Evolutionary conservation across 2,329 filamentous ascomycete species (phyloP).

Genomic region (Fusarium longipes): DNA sequence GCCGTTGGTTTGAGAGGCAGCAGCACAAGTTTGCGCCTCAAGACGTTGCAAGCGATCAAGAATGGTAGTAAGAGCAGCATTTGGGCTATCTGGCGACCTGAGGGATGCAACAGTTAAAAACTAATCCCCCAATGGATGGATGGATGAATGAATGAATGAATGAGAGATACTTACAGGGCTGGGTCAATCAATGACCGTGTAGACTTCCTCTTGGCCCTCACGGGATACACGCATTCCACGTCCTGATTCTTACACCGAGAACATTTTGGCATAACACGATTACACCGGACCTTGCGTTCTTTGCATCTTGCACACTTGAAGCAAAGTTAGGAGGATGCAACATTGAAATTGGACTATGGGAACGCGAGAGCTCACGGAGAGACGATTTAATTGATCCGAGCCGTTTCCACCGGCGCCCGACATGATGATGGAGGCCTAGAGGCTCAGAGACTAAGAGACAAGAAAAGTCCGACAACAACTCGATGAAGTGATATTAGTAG

Average conservation of each 20-base stretch:
- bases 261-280: conserved; percentile 47
- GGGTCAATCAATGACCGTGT: conserved; percentile 28
- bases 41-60: conserved; percentile 48
- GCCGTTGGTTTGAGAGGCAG: conserved; percentile 2
- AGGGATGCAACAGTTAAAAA: conserved; percentile 11
- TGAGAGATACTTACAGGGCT: conserved; percentile 30
- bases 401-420: conserved; percentile 11
- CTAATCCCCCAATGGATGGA: no score
- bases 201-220: conserved; percentile 44
- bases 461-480: conserved; percentile 18
- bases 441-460: background rate
- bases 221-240: conserved; percentile 46
- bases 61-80: conserved; percentile 43
- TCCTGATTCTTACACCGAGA: conserved; percentile 44
- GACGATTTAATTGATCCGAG: conserved; percentile 41
- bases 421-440: conserved; percentile 22
- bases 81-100: conserved; percentile 19
- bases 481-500: background rate
- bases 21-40: conserved; percentile 37
- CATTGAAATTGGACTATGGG: background rate
- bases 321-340: conserved; percentile 1
- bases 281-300: conserved; percentile 48
- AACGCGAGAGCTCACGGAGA: conserved; percentile 34
- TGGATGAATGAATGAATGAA: no score
- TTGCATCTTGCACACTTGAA: conserved; percentile 45